phyloP scores from a whole-genome alignment of 805 yeast species.

The Hemisphaericaspora nanyangensis region DNA sequence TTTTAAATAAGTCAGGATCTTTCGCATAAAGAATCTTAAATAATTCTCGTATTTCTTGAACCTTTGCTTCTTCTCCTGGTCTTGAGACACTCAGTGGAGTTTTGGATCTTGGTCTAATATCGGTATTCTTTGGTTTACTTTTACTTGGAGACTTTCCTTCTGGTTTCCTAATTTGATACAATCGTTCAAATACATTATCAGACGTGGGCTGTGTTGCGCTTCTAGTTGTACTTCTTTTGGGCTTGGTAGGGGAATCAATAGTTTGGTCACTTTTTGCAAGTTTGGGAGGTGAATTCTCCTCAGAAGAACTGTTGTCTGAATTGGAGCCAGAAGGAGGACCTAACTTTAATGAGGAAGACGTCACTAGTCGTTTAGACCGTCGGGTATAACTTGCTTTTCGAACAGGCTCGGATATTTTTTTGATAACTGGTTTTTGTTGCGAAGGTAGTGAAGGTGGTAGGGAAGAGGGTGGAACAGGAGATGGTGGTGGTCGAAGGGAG shows the following conservation, averaged over 20 bases:
- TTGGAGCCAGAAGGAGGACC: background rate
- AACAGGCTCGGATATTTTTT: too few species aligned
- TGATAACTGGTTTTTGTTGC: too few species aligned
- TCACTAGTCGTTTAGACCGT: constrained; percentile 11
- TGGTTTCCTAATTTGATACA: too few species aligned
- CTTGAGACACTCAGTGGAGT: too few species aligned
- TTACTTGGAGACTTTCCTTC: too few species aligned
- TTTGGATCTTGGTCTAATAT: too few species aligned
- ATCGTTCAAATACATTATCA: constrained; percentile 7
- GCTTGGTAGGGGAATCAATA: too few species aligned
- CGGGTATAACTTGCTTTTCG: too few species aligned
- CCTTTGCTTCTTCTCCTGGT: too few species aligned
- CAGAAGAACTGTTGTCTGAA: background rate
- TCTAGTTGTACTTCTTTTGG: background rate
- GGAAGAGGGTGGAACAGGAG: background rate
- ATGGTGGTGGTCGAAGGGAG: background rate
- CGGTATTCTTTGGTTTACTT: too few species aligned
- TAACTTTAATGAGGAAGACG: background rate
- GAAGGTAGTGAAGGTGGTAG: too few species aligned
- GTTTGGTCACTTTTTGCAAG: too few species aligned
- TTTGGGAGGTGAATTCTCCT: constrained; percentile 4
- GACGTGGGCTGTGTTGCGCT: constrained; percentile 7
- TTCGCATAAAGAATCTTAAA: constrained; percentile 18
- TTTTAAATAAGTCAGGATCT: constrained; percentile 26
- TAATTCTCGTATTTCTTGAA: constrained; percentile 12